Evolutionary conservation across 805 yeast genomes (phyloP).

Genomic region (Zygotorulaspora chibaensis): DNA sequence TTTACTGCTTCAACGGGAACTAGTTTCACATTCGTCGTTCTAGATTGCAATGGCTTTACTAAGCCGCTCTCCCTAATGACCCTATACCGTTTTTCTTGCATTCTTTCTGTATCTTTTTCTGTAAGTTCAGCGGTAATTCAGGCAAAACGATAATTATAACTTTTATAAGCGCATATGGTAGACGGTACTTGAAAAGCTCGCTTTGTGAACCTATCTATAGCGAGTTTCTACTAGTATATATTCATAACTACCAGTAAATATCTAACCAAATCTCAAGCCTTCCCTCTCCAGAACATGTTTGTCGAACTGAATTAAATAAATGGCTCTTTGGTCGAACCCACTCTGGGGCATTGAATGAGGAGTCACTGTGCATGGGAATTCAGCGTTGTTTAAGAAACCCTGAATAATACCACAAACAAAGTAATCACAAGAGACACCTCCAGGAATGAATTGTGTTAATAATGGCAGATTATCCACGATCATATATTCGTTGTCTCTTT

Average conservation of each 20-base stretch:
- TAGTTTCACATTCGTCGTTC: slow-evolving; percentile 15
- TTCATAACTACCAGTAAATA: not conserved
- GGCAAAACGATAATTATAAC: not conserved
- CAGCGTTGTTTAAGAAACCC: slow-evolving; percentile 68
- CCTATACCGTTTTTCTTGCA: slow-evolving; percentile 14
- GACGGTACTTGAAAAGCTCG: too few species aligned
- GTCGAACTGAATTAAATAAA: slow-evolving; percentile 70
- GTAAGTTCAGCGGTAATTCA: not conserved
- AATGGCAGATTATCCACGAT: slow-evolving; percentile 72
- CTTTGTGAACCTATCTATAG: too few species aligned
- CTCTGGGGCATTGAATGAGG: slow-evolving; percentile 73
- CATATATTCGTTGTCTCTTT: slow-evolving; percentile 67
- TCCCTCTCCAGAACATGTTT: slow-evolving; percentile 54
- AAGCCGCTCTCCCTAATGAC: slow-evolving; percentile 8
- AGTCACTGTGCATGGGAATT: slow-evolving; percentile 67
- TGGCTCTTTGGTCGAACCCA: slow-evolving; percentile 57
- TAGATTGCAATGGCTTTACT: slow-evolving; percentile 15
- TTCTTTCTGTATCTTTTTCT: not conserved
- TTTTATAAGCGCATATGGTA: not conserved
- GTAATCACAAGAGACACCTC: slow-evolving; percentile 76
- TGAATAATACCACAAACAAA: slow-evolving; percentile 84
- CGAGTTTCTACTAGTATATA: too few species aligned
- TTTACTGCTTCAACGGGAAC: slow-evolving; percentile 1
- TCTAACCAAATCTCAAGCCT: slow-evolving; percentile 35
- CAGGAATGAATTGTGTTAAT: slow-evolving; percentile 60